Conservation (phyloP, 306 rosid species). For the Malus domestica region DNA sequence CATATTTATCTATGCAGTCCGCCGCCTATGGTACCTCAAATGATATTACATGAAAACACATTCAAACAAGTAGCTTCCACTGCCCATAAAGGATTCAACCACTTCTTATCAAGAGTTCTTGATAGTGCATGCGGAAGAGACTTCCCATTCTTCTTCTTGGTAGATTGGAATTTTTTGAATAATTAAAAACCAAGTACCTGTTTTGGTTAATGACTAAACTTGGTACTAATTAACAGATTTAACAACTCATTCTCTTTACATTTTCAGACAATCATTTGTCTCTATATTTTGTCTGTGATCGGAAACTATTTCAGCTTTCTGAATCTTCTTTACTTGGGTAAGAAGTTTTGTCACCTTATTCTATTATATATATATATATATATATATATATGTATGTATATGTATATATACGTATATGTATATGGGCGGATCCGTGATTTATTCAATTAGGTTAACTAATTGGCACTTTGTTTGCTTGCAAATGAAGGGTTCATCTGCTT, state of each 20-base stretch:
- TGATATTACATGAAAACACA: constrained; percentile 41
- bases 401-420: too few relatives aligned
- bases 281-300: constrained; percentile 52
- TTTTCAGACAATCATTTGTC: constrained; percentile 53
- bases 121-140: constrained; percentile 54
- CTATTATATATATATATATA: not conserved
- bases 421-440: too few relatives aligned
- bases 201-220: not conserved
- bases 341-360: not conserved
- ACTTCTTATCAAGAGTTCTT: constrained; percentile 27
- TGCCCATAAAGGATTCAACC: constrained; percentile 44
- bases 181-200: not conserved
- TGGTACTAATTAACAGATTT: not conserved
- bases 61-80: constrained; percentile 45
- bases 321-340: constrained; percentile 69
- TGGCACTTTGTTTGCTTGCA: constrained; percentile 6
- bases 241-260: not conserved
- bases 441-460: not conserved
- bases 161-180: not conserved
- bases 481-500: constrained; percentile 45
- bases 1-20: constrained; percentile 26
- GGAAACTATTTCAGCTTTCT: constrained; percentile 61
- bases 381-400: not conserved
- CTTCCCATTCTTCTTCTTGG: constrained; percentile 62
- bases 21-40: constrained; percentile 48